Evolutionary conservation across 2,329 filamentous ascomycete genomes (phyloP).

Genomic region (Calycina marina): DNA sequence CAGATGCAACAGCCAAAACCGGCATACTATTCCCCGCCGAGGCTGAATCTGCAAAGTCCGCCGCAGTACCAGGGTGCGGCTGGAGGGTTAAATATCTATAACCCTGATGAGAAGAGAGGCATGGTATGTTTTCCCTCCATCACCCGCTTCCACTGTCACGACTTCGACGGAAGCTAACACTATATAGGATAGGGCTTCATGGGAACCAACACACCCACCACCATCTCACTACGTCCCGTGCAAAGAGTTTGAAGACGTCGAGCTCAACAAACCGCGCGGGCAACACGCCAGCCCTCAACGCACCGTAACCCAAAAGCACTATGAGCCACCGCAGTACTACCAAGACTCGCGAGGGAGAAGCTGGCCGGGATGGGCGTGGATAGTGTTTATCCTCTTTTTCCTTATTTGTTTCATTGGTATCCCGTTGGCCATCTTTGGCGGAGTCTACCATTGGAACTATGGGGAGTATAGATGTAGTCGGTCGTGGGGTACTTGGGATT

Average conservation of each 20-base stretch:
- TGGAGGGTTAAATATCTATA: neutral
- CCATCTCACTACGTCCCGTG: neutral
- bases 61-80: neutral
- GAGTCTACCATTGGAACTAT: conserved; percentile 28
- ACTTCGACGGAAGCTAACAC: too few relatives aligned
- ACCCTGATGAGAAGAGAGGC: neutral
- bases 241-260: conserved; percentile 1
- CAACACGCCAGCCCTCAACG: neutral
- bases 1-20: neutral
- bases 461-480: neutral
- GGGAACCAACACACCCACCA: neutral
- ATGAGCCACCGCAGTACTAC: neutral
- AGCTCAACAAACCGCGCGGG: neutral
- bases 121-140: neutral
- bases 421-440: conserved; percentile 1
- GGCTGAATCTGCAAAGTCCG: neutral
- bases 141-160: too few relatives aligned
- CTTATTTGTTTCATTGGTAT: neutral
- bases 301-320: neutral
- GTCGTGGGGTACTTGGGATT: neutral
- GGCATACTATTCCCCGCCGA: neutral
- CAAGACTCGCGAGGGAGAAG: neutral
- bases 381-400: neutral
- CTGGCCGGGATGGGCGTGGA: neutral
- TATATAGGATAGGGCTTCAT: neutral